Base-by-base conservation (phyloP, 768 basidiomycete genomes). In the Tulasnella sp. region DNA sequence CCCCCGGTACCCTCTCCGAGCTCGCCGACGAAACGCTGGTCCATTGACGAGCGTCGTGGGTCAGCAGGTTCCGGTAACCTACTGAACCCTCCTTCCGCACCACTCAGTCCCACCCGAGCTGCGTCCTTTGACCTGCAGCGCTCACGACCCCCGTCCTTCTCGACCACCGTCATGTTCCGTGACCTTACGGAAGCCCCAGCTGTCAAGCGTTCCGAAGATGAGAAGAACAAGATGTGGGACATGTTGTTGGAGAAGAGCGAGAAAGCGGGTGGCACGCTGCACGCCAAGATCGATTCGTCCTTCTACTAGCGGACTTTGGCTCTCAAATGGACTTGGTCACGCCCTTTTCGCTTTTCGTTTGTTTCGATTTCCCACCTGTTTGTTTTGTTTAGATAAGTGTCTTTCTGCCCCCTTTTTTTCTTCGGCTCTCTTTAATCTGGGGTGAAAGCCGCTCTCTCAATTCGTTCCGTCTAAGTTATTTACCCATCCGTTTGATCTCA, bases 151-250 rank as follows among this genome's bases (percentile, higher is more conserved):
- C 18, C 40, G 20, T 77, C 48, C 1, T 54, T 50, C 12, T 54
- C 48, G 6, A 54, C 87, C 58, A 86, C 86, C 31, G 74, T 89
- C 73, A 89, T 86, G 69, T 92, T 90, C 86, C 88, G 91, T 18
- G 88, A 90, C 82, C 83, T 91, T 34, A 83, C 85, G n/a, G 83
- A 81, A 41, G 84, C 84, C 41, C 85, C 85, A 76, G 85, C 85
- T 77, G 85, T 85, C 34, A 87, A 85, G 64, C 85, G 92, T 84
- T 90, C 90, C 37, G 92, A 93, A 84, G 86, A 89, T 83, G 93
- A 95, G 86, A 95, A 95, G 87, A 88, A 89, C 9, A 90, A 89
- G 18, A 90, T 89, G 83, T 94, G 93, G 93, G 89, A 93, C 79
- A 91, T 91, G 81, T 83, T 94, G 78, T 85, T 94, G 81, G 89